A percentile compares a stretch with the other conserved stretches of the same genome.
phyloP scores from a whole-genome alignment of 139 green algal species.

The Diplosphaera chodatii region DNA sequence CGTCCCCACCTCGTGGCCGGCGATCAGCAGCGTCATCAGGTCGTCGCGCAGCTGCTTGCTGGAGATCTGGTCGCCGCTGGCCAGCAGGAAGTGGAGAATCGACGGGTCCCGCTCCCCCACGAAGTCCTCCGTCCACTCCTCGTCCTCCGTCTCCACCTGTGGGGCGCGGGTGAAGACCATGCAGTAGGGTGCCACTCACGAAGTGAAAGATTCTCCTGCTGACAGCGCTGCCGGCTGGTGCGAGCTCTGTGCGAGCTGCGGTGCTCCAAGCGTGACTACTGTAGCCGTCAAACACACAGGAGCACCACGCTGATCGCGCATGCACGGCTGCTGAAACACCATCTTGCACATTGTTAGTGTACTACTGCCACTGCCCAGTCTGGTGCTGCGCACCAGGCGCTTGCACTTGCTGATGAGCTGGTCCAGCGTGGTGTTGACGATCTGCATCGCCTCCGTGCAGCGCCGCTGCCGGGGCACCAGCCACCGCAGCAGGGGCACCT shows the following conservation, averaged over 20 bases:
- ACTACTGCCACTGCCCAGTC: too few species aligned
- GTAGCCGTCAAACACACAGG: too few species aligned
- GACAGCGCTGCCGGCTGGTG: too few species aligned
- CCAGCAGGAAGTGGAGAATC: slow-evolving; percentile 95
- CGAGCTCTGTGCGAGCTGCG: too few species aligned
- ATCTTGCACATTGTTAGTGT: too few species aligned
- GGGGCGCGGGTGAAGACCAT: too few species aligned
- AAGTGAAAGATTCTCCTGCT: too few species aligned
- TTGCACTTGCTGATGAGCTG: slow-evolving; percentile 83
- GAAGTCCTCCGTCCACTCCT: slow-evolving; percentile 92
- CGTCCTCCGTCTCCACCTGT: slow-evolving; percentile 80
- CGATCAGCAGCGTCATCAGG: slow-evolving; percentile 97
- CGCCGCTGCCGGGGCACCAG: slow-evolving; percentile 62
- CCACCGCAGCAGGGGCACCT: slow-evolving; percentile 36
- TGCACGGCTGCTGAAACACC: too few species aligned
- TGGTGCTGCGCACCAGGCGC: slow-evolving; percentile 58
- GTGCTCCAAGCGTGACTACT: too few species aligned
- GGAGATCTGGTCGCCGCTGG: slow-evolving; percentile 71
- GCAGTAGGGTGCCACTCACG: too few species aligned
- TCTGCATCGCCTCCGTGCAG: slow-evolving; percentile 49
- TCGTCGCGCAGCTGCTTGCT: slow-evolving; percentile 96
- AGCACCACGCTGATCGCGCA: too few species aligned
- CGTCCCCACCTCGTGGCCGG: slow-evolving; percentile 96
- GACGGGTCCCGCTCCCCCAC: slow-evolving; percentile 79
- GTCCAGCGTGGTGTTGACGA: slow-evolving; percentile 79